phyloP scores from a whole-genome alignment of 2,329 filamentous ascomycete species.

The Emmonsia crescens region DNA sequence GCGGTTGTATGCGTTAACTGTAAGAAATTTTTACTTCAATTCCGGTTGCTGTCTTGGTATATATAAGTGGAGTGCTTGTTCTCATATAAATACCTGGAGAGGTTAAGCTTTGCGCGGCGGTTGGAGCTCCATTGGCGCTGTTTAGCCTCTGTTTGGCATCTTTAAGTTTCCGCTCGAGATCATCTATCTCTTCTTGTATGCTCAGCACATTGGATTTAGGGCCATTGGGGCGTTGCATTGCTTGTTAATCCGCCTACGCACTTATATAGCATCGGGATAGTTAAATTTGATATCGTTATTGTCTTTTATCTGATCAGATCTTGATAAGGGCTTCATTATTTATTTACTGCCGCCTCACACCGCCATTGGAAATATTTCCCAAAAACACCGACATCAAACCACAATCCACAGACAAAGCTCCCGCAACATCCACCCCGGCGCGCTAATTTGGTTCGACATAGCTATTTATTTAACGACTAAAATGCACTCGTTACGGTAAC shows the following conservation, averaged over 20 bases:
- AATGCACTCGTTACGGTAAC: slow-evolving; percentile 1
- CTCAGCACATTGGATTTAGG: slow-evolving; percentile 13
- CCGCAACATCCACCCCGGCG: not conserved
- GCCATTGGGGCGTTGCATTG: slow-evolving; percentile 14
- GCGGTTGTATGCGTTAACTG: not conserved
- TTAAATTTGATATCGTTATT: not conserved
- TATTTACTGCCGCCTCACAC: slow-evolving; percentile 1
- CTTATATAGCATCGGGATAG: not conserved
- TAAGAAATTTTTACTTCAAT: not conserved
- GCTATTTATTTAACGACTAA: not conserved
- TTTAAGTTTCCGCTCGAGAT: slow-evolving; percentile 39
- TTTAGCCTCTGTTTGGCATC: slow-evolving; percentile 36
- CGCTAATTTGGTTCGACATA: not conserved
- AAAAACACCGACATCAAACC: too few species aligned
- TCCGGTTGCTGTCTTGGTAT: not conserved
- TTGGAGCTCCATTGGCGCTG: slow-evolving; percentile 8
- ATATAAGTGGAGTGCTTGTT: not conserved
- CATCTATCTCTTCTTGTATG: slow-evolving; percentile 31
- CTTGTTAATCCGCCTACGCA: not conserved
- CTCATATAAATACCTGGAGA: not conserved
- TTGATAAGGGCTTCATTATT: not conserved
- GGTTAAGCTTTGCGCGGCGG: slow-evolving; percentile 3
- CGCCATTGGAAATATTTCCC: slow-evolving; percentile 1
- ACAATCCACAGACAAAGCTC: too few species aligned
- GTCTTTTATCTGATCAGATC: not conserved